Evolutionary conservation across 805 yeast species (phyloP).

Genomic region (Hanseniaspora valbyensis): DNA sequence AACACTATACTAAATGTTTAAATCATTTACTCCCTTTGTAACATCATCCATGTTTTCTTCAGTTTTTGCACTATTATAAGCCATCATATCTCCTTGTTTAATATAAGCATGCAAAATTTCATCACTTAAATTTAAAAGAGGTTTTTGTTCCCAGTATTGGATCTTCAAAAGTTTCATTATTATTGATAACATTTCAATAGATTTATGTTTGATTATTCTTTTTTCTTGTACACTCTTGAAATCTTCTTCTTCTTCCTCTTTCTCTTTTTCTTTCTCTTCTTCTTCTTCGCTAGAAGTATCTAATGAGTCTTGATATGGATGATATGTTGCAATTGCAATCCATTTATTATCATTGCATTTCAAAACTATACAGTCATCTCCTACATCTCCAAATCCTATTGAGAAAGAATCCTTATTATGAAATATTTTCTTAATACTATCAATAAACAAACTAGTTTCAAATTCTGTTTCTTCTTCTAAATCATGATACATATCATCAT

Average conservation of each 20-base stretch:
- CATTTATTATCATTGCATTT: slow-evolving; percentile 4
- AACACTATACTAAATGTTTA: not conserved
- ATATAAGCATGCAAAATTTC: not conserved
- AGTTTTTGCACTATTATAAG: not conserved
- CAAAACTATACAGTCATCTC: not conserved
- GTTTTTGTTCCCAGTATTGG: not conserved
- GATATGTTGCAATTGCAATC: slow-evolving; percentile 1
- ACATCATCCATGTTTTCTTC: not conserved
- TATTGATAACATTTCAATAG: not conserved
- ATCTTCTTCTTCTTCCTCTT: not conserved
- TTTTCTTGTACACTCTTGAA: not conserved
- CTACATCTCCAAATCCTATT: slow-evolving; percentile 10
- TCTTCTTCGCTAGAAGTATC: not conserved
- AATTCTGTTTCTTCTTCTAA: slow-evolving; percentile 35
- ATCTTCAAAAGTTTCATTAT: slow-evolving; percentile 6
- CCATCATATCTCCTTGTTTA: not conserved
- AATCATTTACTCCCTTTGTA: not conserved
- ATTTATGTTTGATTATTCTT: not conserved
- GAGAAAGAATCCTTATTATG: not conserved
- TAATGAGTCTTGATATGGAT: not conserved
- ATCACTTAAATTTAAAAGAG: not conserved
- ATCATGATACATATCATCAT: slow-evolving; percentile 67
- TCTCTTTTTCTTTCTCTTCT: slow-evolving; percentile 3
- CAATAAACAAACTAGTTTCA: slow-evolving; percentile 15
- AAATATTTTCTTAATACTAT: slow-evolving; percentile 7